A percentile compares a stretch with the other conserved stretches of the same genome.
phyloP scores from a whole-genome alignment of 495 filamentous ascomycete genomes.

The Hyphodiscus hymeniophilus region DNA sequence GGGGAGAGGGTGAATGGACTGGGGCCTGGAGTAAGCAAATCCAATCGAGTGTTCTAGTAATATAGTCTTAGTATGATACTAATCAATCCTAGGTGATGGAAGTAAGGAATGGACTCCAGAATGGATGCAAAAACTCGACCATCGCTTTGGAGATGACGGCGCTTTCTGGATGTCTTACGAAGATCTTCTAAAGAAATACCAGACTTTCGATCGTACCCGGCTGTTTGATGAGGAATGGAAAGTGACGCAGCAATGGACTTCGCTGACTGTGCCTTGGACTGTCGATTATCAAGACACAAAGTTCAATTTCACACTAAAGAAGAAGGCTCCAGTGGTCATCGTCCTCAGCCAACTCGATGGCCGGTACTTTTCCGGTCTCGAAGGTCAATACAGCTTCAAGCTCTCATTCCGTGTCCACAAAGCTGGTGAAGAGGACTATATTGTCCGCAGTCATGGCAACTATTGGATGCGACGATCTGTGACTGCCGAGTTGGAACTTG shows the following conservation, averaged over 20 bases:
- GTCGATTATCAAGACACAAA: constrained; percentile 80
- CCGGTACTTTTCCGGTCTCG: constrained; percentile 75
- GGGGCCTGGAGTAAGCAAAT: constrained; percentile 57
- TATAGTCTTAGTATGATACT: not conserved
- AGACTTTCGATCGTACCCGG: constrained; percentile 76
- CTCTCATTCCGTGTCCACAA: constrained; percentile 78
- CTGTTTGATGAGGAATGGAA: constrained; percentile 79
- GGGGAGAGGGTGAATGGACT: constrained; percentile 77
- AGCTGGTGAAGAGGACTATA: constrained; percentile 71
- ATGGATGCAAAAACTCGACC: constrained; percentile 72
- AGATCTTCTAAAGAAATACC: constrained; percentile 78
- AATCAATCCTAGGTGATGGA: constrained; percentile 45
- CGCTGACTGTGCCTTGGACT: constrained; percentile 74
- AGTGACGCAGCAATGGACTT: constrained; percentile 77
- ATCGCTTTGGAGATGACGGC: constrained; percentile 85
- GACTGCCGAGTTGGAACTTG: constrained; percentile 72
- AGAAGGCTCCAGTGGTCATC: constrained; percentile 51
- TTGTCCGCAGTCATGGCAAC: constrained; percentile 61
- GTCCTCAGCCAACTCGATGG: constrained; percentile 67
- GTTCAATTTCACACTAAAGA: constrained; percentile 62
- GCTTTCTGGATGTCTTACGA: constrained; percentile 63
- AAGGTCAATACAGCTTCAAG: constrained; percentile 69
- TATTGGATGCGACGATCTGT: constrained; percentile 62
- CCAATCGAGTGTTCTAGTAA: constrained; percentile 4
- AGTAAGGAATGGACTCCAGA: constrained; percentile 87